Percentiles rank a stretch among this genome's conserved stretches.
Evolutionary conservation across 2,329 filamentous ascomycete species (phyloP).

Genomic region (Gyromitra esculenta): DNA sequence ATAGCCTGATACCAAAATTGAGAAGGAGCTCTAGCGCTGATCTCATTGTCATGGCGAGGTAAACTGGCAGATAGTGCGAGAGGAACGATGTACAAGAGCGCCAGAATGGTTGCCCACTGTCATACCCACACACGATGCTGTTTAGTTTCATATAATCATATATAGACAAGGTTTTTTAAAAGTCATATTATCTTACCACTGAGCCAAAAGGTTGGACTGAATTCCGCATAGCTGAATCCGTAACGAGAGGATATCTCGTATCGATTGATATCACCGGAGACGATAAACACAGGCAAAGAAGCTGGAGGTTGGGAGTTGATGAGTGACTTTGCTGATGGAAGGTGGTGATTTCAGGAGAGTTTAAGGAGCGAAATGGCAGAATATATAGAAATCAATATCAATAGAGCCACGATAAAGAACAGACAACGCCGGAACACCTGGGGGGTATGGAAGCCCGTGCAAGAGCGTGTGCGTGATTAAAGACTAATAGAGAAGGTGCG

Average conservation of each 20-base stretch:
- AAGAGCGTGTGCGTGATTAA: conserved; percentile 40
- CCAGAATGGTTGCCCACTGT: conserved; percentile 39
- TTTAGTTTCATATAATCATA: background rate
- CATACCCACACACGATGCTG: background rate
- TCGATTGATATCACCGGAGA: conserved; percentile 10
- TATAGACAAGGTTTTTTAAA: background rate
- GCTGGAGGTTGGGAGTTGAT: background rate
- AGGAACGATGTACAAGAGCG: conserved; percentile 34
- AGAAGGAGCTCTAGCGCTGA: conserved; percentile 40
- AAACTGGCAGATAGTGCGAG: conserved; percentile 34
- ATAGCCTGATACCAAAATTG: conserved; percentile 50
- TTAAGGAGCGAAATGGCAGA: conserved; percentile 24
- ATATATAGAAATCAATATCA: conserved; percentile 31
- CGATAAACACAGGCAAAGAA: background rate
- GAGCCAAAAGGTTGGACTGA: conserved; percentile 38
- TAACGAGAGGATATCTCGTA: conserved; percentile 6
- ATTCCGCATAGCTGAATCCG: conserved; percentile 21
- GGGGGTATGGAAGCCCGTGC: conserved; percentile 10
- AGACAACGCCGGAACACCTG: conserved; percentile 10
- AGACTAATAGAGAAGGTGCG: conserved; percentile 12
- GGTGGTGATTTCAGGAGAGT: conserved; percentile 2
- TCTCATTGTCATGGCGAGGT: background rate
- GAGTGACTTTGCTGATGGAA: conserved; percentile 4
- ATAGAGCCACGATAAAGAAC: background rate
- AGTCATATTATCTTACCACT: conserved; percentile 20